Percentiles rank a stretch among this genome's conserved stretches.
Evolutionary conservation across 805 yeast species (phyloP).

Genomic region (Lachancea quebecensis): DNA sequence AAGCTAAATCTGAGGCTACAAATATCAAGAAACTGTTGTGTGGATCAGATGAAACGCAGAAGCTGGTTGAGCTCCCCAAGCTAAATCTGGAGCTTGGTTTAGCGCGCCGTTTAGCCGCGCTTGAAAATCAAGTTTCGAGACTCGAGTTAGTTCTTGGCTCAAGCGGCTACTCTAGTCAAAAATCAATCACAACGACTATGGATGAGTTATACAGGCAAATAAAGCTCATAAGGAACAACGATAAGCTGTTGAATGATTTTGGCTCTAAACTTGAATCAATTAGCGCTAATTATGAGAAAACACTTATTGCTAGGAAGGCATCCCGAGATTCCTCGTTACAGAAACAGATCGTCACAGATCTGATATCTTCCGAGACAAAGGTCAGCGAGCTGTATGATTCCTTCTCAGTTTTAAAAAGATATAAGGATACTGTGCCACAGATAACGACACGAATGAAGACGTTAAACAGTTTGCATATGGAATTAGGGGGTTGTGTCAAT

Average conservation of each 20-base stretch:
- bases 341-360: slow-evolving; percentile 11
- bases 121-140: slow-evolving; percentile 17
- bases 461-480: slow-evolving; percentile 20
- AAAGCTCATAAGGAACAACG: slow-evolving; percentile 19
- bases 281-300: slow-evolving; percentile 24
- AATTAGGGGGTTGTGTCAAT: slow-evolving; percentile 13
- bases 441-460: slow-evolving; percentile 24
- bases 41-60: not conserved
- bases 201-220: slow-evolving; percentile 28
- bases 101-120: slow-evolving; percentile 5
- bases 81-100: slow-evolving; percentile 1
- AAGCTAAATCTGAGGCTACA: not conserved
- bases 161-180: not conserved
- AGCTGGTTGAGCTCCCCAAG: slow-evolving; percentile 1
- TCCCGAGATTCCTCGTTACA: slow-evolving; percentile 7
- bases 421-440: slow-evolving; percentile 22
- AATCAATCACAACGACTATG: slow-evolving; percentile 21
- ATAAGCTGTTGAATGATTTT: slow-evolving; percentile 16
- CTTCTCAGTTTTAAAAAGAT: slow-evolving; percentile 13
- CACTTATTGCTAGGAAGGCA: slow-evolving; percentile 14
- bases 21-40: not conserved
- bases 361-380: slow-evolving; percentile 18
- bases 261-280: slow-evolving; percentile 19
- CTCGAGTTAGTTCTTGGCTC: slow-evolving; percentile 16
- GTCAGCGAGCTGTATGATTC: slow-evolving; percentile 22